Evolutionary conservation across 495 filamentous ascomycete genomes (phyloP).

Genomic region (Parathielavia appendiculata): DNA sequence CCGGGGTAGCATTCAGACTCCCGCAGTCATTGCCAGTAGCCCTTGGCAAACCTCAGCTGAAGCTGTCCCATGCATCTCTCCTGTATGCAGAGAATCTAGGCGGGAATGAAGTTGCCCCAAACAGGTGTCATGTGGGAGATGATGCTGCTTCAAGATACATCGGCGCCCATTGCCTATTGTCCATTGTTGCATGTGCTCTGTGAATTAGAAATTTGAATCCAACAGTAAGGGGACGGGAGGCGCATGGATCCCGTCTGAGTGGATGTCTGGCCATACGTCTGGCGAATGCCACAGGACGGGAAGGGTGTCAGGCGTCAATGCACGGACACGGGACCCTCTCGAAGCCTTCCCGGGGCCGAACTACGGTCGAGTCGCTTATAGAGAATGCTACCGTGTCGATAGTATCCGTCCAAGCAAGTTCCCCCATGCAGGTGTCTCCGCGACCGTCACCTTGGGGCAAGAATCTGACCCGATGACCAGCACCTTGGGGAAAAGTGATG

Average conservation of each 20-base stretch:
- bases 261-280: conserved; percentile 5
- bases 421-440: too few relatives aligned
- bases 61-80: neutral
- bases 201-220: conserved; percentile 5
- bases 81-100: neutral
- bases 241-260: conserved; percentile 23
- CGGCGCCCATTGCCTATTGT: conserved; percentile 20
- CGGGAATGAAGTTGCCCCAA: neutral
- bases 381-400: too few relatives aligned
- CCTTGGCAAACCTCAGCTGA: conserved; percentile 10
- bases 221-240: conserved; percentile 23
- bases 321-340: conserved; percentile 1
- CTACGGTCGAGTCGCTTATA: too few relatives aligned
- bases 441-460: too few relatives aligned
- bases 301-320: conserved; percentile 3
- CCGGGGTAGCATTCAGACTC: neutral
- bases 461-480: too few relatives aligned
- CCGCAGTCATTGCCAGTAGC: conserved; percentile 9
- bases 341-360: too few relatives aligned
- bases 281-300: conserved; percentile 10
- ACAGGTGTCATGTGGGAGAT: too few relatives aligned
- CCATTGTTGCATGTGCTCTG: neutral
- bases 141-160: conserved; percentile 7
- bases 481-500: too few relatives aligned
- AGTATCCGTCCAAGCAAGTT: too few relatives aligned